Percentiles rank a stretch among this genome's conserved stretches.
phyloP scores from a whole-genome alignment of 1,139 yeast species.

The Scheffersomyces quercinus region DNA sequence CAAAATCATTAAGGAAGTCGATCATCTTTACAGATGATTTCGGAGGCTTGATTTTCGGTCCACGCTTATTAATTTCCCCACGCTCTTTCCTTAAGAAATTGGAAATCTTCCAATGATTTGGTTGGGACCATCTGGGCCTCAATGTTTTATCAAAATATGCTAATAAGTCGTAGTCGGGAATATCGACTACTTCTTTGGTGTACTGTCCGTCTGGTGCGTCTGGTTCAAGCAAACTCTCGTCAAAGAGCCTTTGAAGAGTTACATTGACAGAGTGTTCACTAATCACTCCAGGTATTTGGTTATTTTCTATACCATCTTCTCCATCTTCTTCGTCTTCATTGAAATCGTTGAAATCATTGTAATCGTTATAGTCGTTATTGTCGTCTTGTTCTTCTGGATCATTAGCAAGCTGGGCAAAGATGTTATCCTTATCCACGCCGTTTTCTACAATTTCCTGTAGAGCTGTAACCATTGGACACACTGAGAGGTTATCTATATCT shows the following conservation, averaged over 20 bases:
- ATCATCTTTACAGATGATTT: constrained; percentile 1
- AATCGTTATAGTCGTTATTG: constrained; percentile 2
- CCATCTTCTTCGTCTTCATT: neutral
- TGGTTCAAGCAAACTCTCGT: neutral
- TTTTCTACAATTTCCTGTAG: neutral
- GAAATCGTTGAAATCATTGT: neutral
- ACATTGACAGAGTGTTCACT: constrained; percentile 1
- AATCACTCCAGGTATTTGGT: neutral
- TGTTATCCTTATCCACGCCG: neutral
- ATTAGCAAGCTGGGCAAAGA: neutral
- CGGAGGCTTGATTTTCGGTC: neutral
- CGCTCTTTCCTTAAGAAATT: neutral
- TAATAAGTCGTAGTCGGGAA: constrained; percentile 9
- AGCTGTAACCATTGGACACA: neutral
- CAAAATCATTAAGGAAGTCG: constrained; percentile 2
- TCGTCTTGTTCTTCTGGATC: neutral
- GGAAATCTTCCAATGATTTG: constrained; percentile 4
- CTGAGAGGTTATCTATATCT: neutral
- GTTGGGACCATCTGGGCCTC: constrained; percentile 1
- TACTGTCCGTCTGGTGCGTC: neutral
- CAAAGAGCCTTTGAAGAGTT: constrained; percentile 1
- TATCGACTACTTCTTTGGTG: constrained; percentile 1
- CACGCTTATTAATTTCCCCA: neutral
- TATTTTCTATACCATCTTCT: neutral
- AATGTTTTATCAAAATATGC: constrained; percentile 10